Conservation (phyloP, 192 early-diverging fungal species). For the Mortierella alpina region DNA sequence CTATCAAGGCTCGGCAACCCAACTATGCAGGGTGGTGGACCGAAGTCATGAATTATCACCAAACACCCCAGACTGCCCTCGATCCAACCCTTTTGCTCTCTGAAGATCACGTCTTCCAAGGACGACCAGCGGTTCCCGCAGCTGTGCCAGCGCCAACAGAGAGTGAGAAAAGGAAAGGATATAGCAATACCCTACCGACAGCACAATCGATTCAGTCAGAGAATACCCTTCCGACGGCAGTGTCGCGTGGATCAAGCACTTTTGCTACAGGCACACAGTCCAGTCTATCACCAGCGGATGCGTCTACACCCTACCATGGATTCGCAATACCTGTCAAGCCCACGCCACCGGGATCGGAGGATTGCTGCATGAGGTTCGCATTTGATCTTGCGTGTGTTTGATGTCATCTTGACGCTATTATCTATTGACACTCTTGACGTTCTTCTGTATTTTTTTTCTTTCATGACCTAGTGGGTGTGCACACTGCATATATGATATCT, state of each 20-base stretch:
- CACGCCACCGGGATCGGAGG: slow-evolving; percentile 39
- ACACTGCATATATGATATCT: slow-evolving; percentile 47
- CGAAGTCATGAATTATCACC: slow-evolving; percentile 28
- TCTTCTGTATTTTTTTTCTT: neutral
- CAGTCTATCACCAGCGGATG: slow-evolving; percentile 6
- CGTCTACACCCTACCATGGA: slow-evolving; percentile 27
- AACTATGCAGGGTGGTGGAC: slow-evolving; percentile 53
- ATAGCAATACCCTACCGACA: slow-evolving; percentile 10
- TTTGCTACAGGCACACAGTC: slow-evolving; percentile 18
- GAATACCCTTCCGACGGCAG: slow-evolving; percentile 33
- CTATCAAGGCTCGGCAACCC: slow-evolving; percentile 26
- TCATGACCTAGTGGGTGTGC: slow-evolving; percentile 37
- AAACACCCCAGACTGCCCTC: slow-evolving; percentile 10
- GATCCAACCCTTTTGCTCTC: slow-evolving; percentile 11
- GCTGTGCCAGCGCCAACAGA: neutral
- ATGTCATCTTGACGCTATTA: neutral
- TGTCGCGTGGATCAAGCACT: slow-evolving; percentile 1
- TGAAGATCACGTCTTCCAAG: slow-evolving; percentile 34
- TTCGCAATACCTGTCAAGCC: slow-evolving; percentile 40
- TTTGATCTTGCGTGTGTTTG: too few relatives aligned
- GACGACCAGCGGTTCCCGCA: neutral
- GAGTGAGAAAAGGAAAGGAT: slow-evolving; percentile 15
- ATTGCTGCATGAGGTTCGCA: slow-evolving; percentile 51
- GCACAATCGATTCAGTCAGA: neutral
- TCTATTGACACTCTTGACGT: neutral